Conservation (phyloP, 768 basidiomycete genomes). For the Naganishia onofrii region DNA sequence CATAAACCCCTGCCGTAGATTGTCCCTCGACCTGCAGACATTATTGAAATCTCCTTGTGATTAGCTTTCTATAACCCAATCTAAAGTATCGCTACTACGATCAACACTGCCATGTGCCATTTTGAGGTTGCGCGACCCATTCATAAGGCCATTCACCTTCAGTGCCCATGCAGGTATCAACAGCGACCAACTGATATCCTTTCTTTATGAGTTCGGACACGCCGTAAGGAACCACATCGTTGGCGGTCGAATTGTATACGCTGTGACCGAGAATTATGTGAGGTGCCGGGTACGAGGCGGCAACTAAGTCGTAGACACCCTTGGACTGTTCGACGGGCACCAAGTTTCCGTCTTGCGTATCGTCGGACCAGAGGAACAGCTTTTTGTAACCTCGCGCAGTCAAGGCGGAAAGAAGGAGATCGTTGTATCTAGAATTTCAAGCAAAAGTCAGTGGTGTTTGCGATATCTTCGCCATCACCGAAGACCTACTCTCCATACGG, state of each 20-base stretch:
- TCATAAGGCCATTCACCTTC: conserved; percentile 43
- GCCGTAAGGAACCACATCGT: conserved; percentile 42
- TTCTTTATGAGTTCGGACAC: conserved; percentile 34
- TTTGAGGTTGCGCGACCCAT: conserved; percentile 8
- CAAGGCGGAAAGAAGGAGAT: conserved; percentile 43
- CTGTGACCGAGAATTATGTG: conserved; percentile 44
- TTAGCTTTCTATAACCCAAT: too few species aligned
- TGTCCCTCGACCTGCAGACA: too few species aligned
- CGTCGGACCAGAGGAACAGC: conserved; percentile 48
- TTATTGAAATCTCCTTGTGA: too few species aligned
- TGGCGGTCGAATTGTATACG: conserved; percentile 30
- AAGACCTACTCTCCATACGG: conserved; percentile 43
- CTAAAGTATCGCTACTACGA: too few species aligned
- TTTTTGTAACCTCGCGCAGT: conserved; percentile 47
- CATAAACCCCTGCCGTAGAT: too few species aligned
- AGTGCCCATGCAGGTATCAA: conserved; percentile 50
- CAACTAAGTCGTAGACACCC: conserved; percentile 34
- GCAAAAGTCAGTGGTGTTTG: neutral
- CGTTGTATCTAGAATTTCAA: conserved; percentile 35
- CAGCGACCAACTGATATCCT: conserved; percentile 48
- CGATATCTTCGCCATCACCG: neutral
- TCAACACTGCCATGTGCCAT: too few species aligned
- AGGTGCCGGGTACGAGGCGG: neutral
- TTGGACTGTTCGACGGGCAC: conserved; percentile 36
- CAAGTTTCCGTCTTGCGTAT: conserved; percentile 35